Evolutionary conservation across 805 yeast species (phyloP).

Genomic region (Alloascoidea hylecoeti): DNA sequence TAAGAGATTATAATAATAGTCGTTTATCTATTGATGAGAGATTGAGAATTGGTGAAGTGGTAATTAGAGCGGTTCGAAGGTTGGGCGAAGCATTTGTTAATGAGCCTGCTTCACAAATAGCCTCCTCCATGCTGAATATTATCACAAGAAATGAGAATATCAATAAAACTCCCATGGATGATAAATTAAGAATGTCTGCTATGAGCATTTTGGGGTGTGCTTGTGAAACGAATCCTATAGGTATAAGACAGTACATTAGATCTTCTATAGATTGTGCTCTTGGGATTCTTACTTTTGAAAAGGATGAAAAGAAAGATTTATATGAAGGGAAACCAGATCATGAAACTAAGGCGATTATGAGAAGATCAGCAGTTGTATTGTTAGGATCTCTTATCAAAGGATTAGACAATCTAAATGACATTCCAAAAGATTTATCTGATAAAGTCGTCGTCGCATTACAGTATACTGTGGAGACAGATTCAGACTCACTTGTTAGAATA

Average conservation of each 20-base stretch:
- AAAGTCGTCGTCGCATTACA: constrained; percentile 7
- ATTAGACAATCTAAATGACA: constrained; percentile 12
- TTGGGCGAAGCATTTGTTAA: constrained; percentile 36
- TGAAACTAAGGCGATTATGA: constrained; percentile 33
- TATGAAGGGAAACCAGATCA: constrained; percentile 7
- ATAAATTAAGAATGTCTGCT: constrained; percentile 68
- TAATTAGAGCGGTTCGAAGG: constrained; percentile 40
- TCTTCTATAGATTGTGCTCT: constrained; percentile 64
- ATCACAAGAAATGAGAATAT: constrained; percentile 20
- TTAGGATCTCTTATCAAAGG: constrained; percentile 21
- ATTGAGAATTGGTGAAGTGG: constrained; percentile 74
- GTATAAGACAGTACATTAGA: constrained; percentile 28
- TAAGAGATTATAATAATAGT: constrained; percentile 15
- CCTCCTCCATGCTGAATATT: constrained; percentile 25
- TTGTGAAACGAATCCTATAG: constrained; percentile 43
- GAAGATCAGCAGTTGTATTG: constrained; percentile 64
- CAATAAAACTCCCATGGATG: constrained; percentile 26
- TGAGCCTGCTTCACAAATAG: constrained; percentile 24
- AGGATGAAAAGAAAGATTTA: constrained; percentile 9
- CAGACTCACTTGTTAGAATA: constrained; percentile 16
- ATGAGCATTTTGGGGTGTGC: constrained; percentile 72
- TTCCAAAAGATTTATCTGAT: constrained; percentile 14
- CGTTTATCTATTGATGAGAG: constrained; percentile 41
- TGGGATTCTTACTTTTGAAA: constrained; percentile 59
- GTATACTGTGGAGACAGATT: constrained; percentile 11